Base-by-base conservation (phyloP, 2,329 filamentous ascomycete genomes). In the Monosporascus sp. region DNA sequence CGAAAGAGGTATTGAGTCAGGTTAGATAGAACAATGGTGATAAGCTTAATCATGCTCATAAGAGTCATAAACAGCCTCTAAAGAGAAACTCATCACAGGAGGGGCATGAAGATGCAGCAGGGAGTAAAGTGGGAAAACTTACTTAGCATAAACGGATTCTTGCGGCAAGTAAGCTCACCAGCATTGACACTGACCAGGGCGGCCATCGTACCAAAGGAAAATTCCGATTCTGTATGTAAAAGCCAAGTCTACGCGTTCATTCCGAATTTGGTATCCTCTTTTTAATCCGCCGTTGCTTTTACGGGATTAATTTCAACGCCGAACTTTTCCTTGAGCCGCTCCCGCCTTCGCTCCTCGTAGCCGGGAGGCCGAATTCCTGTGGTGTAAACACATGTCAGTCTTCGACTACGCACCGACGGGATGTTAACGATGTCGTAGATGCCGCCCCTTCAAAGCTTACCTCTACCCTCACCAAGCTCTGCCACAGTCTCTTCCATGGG, bases 261-360 rank as follows among this genome's bases (percentile, higher is more conserved):
- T 34, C 25, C 42, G 39, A 39, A 36, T 22, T 31, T 34, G 44
- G n/a, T 38, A 48, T 49, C 47, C 9, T 22, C 31, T 25, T 38
- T 48, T 57, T 64, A 70, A 58, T 82, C 74, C 59, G 72, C 69
- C 47, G 72, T 74, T 44, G 79, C 76, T 53, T 72, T 80, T 60
- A 86, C 82, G 51, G 84, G 81, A 65, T 86, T 82, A 66, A 96
- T 85, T 60, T 96, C 90, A 65, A 95, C 83, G 54, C 91, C 90
- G 66, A 96, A 96, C 71, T 85, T 89, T 73, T 90, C 86, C 81
- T 89, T 86, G 70, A 97, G 80, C 63, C 89, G 82, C 75, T 91
- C 79, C 60, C 84, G 83, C 70, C 92, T 85, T 71, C 92, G 81
- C 77, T 96, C 89, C 62, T 89, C 87, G 68, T 94, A 96, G 49